Evolutionary conservation across 768 basidiomycete species (phyloP).

Genomic region (Collybia nuda): DNA sequence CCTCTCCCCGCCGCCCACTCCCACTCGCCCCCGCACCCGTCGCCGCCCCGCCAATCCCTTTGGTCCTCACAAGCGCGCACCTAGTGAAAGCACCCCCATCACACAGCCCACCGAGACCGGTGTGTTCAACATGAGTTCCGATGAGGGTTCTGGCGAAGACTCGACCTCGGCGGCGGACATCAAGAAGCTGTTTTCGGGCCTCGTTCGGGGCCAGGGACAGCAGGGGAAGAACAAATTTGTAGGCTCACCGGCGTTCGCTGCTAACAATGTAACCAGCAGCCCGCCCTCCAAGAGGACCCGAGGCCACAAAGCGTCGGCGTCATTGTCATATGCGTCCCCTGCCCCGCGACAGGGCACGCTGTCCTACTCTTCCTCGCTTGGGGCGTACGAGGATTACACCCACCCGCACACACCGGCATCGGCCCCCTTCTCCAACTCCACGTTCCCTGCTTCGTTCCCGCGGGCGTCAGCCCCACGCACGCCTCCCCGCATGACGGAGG

Average conservation of each 20-base stretch:
- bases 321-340: too few species aligned
- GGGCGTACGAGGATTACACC: too few species aligned
- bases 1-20: constrained; percentile 40
- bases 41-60: constrained; percentile 32
- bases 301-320: too few species aligned
- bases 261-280: too few species aligned
- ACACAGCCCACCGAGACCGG: constrained; percentile 40
- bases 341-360: too few species aligned
- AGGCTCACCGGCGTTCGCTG: too few species aligned
- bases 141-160: constrained; percentile 37
- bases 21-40: constrained; percentile 41
- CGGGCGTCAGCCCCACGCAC: constrained; percentile 1
- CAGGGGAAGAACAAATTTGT: background rate
- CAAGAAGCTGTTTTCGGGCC: constrained; percentile 39
- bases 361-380: too few species aligned
- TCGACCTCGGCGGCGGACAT: background rate
- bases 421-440: too few species aligned
- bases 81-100: constrained; percentile 33
- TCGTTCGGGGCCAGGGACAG: constrained; percentile 8
- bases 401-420: too few species aligned
- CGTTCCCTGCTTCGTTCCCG: background rate
- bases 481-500: constrained; percentile 19
- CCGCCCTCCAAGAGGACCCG: too few species aligned
- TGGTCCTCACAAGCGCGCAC: constrained; percentile 51
- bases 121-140: constrained; percentile 73